A percentile compares a stretch with the other conserved stretches of the same genome.
Conservation (phyloP, 805 yeast genomes). For the Yamadazyma insecticola region DNA sequence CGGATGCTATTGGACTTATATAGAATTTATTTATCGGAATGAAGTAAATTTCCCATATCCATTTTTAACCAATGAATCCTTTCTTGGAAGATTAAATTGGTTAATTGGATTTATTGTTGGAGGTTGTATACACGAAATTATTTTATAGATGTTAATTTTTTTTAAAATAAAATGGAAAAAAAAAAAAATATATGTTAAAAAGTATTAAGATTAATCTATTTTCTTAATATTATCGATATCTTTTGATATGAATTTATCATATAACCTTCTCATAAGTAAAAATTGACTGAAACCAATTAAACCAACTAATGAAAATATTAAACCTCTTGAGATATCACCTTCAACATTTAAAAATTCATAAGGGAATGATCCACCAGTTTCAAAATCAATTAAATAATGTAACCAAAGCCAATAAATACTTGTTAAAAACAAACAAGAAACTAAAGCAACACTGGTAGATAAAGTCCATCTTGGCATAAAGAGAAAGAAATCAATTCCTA, state of each 20-base stretch:
- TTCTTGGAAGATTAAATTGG: constrained; percentile 3
- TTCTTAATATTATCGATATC: background rate
- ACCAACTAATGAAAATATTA: constrained; percentile 47
- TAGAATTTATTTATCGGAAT: constrained; percentile 10
- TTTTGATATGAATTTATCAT: constrained; percentile 15
- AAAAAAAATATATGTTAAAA: too few species aligned
- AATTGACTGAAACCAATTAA: constrained; percentile 26
- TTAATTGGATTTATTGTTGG: constrained; percentile 2
- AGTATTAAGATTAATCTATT: background rate
- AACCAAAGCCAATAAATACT: constrained; percentile 51
- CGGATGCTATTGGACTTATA: constrained; percentile 13
- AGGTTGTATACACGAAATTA: constrained; percentile 4
- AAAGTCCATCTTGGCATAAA: constrained; percentile 45
- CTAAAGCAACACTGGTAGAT: constrained; percentile 31
- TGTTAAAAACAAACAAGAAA: constrained; percentile 35
- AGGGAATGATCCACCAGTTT: constrained; percentile 51
- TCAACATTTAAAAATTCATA: constrained; percentile 63
- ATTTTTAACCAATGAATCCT: constrained; percentile 3
- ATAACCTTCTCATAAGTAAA: constrained; percentile 21
- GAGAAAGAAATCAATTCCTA: constrained; percentile 50
- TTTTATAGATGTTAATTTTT: background rate
- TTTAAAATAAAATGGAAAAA: background rate
- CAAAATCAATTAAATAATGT: constrained; percentile 42
- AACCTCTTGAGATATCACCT: constrained; percentile 35
- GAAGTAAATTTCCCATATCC: constrained; percentile 9